Evolutionary conservation across 1,284 basidiomycete species (phyloP), one percentile per base, ranked within the genome.

Genomic region (Coriolopsis trogii): DNA sequence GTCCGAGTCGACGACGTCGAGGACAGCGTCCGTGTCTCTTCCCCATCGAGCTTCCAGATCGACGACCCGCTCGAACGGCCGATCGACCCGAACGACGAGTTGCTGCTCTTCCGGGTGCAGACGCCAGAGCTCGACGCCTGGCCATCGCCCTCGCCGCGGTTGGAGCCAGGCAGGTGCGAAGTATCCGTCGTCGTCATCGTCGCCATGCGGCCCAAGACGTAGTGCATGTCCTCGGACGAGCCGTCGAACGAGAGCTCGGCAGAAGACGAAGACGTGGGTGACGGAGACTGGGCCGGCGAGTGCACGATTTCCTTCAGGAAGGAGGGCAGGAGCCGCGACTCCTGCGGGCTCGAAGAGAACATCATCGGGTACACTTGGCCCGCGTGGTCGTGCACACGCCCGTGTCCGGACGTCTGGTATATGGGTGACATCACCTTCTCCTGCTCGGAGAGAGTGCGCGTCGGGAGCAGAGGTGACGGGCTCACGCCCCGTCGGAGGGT

Each of bases 231-330:
- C 60, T 86, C 84, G 26, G 80, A 72, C 2, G 82, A 83, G 33
- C 85, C 66, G 51, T 87, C 85, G 28, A 81, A 71, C 3, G 83
- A 84, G 33, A 86, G 66, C 48, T 87, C 85, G 5, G 82, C 80
- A 2, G 82, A 85, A 1, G 83, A 82, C 4, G 81, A 76, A 20
- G 82, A 83, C 2, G 63, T 59, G 30, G 83, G 73, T 4, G 57
- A 59, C 6, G 53, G 85, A 76, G 84, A 85, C 41, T 80, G 73
- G 4, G 83, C 78, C 13, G 84, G 82, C 1, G 83, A 80, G 62
- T 82, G 80, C 15, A 87, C 78, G 29, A 89, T 84, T 53, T 89
- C 84, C 63, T 87, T 84, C 52, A 90, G 67, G 73, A 88, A 89
- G 4, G 86, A 81, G 2, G 87, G 87, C 12, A 90, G 73, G 31